phyloP scores from a whole-genome alignment of 192 early-diverging fungal species.

The Backusella macrospora region DNA sequence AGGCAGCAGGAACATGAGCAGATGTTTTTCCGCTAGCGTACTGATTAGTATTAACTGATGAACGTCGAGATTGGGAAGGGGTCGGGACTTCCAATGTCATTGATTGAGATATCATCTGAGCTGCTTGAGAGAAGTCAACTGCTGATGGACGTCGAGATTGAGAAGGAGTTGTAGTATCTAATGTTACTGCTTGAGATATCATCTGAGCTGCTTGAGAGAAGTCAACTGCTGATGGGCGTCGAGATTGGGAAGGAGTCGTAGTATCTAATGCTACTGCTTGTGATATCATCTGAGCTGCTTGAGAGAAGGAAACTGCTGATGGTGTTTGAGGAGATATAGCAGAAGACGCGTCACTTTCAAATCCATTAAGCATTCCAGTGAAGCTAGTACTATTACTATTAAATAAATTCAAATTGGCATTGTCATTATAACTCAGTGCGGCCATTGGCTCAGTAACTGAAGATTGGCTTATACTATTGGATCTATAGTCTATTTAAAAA shows the following conservation, averaged over 20 bases:
- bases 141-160: background rate
- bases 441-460: background rate
- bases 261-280: background rate
- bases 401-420: background rate
- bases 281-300: background rate
- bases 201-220: background rate
- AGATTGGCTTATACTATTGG: background rate
- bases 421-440: background rate
- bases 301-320: background rate
- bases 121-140: background rate
- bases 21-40: background rate
- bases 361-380: constrained; percentile 9
- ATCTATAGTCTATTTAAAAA: background rate
- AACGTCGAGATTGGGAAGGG: background rate
- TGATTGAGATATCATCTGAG: background rate
- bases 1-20: constrained; percentile 18
- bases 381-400: background rate
- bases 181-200: background rate
- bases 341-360: background rate
- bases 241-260: too few species aligned
- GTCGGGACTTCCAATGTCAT: background rate
- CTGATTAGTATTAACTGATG: background rate
- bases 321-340: background rate
- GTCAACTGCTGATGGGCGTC: background rate
- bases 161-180: background rate